Evolutionary conservation across 2,329 filamentous ascomycete species (phyloP), one percentile per base, ranked within the genome.

Genomic region (Diaporthe amygdali): DNA sequence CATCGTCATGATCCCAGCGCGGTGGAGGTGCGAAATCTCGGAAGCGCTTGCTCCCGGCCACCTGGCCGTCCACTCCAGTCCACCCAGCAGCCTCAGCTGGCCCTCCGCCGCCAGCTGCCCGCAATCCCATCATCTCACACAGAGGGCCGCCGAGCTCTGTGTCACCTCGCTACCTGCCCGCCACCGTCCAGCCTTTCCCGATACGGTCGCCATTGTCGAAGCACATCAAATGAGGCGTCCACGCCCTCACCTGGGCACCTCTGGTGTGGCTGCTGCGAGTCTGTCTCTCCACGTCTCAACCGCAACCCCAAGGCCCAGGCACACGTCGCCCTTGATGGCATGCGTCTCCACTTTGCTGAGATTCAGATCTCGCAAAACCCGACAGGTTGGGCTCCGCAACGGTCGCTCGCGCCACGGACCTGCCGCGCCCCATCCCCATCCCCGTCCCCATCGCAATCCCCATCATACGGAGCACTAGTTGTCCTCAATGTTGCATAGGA

Each of bases 361-460:
- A 68, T 68, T 68, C 66, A 68, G 66, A 68, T 68, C 66, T 68
- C 52, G 52, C 66, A 68, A 56, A 68, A 68, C 66, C 66, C 66
- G 66, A 68, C 66, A 68, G 54, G 51, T 39, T 68, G 66, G 66
- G 54, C 51, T 37, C 66, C 66, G 34, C 52, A 68, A 68, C 66
- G 66, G 66, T 68, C 66, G 66, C 52, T 68, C 66, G 66, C 66
- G 66, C 66, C 66, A 68, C 66, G 66, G 66, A 68, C 51, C 41
- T 68, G 52, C 66, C 66, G 52, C 66, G n/a, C 41, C 52, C 66
- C 47, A 46, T 32, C 17, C 41, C 41, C 66, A 54, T 46, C 64
- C 27, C 49, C 20, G 5, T 54, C 17, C 49, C 25, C 37, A 25
- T 55, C 37, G 37, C 55, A 20, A 25, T 61, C 37, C 55, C 55